Base-by-base conservation (phyloP, 352 stramenopile genomes). In the Peronosclerospora sorghi region DNA sequence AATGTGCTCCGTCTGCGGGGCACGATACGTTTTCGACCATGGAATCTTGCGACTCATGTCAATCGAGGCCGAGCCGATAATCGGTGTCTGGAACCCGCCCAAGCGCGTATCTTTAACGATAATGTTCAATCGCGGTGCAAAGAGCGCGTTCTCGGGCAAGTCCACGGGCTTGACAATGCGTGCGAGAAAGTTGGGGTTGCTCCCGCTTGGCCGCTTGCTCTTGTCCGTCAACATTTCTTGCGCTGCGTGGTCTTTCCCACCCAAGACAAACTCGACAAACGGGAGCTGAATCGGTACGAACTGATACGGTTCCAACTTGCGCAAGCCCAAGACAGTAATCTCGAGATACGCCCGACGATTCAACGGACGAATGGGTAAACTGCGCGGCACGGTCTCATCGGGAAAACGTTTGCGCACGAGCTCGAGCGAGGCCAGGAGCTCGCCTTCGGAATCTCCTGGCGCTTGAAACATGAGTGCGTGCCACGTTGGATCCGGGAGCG, bases 141-240 rank as follows among this genome's bases (percentile, higher is more conserved):
- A 96, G 24, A 92, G 67, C 3, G 82, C 69, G 41, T 96, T 86
- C 15, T 86, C 75, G 0, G 86, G 86, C n/a, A 96, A 41, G 15
- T 87, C 61, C 0, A 96, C 64, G 41, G 81, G 65, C 40, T 95
- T 91, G 24, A 94, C 65, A 35, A 96, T 94, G 26, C 79, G 81
- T 45, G 94, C 74, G 12, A 95, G 49, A 48, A 89, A 96, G 51
- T 96, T 96, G 7, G 86, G 83, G 39, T 96, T 88, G 15, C 49
- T 71, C 17, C 73, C 78, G 0, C 68, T 76, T 20, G 84, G 84
- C 19, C 76, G 67, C 44, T 90, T 90, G 1, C 80, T 94, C 32
- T 72, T 79, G 30, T 95, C 83, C 5, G 82, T 90, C 35, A 89
- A 80, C 73, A 92, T 89, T 45, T 93, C 83, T 24, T 89, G 66